Percentiles rank a stretch among this genome's conserved stretches.
Evolutionary conservation across 345 rosid species (phyloP).

Genomic region (Eucalyptus sp.): DNA sequence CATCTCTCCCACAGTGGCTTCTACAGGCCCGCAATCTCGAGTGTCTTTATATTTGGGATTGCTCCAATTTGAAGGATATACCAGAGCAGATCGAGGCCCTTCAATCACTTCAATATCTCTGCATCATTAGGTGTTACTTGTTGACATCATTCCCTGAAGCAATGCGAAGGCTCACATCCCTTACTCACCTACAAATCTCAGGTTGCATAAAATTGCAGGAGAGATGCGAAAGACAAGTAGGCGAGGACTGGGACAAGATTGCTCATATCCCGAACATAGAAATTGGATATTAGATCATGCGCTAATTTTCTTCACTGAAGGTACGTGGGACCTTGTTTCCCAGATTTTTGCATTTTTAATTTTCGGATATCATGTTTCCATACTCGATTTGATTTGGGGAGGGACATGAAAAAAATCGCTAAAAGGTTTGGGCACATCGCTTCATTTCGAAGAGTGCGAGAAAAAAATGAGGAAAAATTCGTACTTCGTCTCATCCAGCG

Average conservation of each 20-base stretch:
- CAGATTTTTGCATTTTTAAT: background rate
- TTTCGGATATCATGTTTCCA: background rate
- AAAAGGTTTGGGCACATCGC: no score
- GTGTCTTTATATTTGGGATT: accelerated
- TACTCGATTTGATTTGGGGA: background rate
- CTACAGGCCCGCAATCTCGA: no score
- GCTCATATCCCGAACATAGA: background rate
- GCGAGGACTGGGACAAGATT: background rate
- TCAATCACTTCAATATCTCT: background rate
- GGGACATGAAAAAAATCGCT: no score
- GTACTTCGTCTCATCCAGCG: no score
- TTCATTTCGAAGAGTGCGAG: no score
- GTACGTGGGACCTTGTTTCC: background rate
- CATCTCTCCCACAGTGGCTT: background rate
- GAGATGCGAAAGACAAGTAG: background rate
- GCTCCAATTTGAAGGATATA: accelerated
- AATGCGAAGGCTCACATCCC: background rate
- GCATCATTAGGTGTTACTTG: accelerated
- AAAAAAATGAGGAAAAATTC: no score
- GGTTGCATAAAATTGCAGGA: accelerated
- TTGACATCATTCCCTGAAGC: background rate
- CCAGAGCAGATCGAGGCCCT: background rate
- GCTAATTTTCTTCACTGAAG: background rate
- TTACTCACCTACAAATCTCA: accelerated
- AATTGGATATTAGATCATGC: accelerated